Evolutionary conservation across 495 filamentous ascomycete genomes (phyloP).

Genomic region (Cryomyces minteri): DNA sequence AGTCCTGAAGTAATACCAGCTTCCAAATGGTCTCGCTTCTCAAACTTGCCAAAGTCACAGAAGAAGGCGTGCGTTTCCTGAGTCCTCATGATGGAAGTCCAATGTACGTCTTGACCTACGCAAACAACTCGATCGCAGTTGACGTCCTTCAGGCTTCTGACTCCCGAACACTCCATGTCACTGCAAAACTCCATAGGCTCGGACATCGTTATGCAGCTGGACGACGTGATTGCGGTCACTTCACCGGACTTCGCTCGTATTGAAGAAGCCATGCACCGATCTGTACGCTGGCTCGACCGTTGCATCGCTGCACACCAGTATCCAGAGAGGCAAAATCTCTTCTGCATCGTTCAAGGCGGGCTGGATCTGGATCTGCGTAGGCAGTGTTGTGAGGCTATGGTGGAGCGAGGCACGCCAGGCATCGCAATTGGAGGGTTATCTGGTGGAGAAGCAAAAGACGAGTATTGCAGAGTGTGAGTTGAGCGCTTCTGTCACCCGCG

Average conservation of each 20-base stretch:
- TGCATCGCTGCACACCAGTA: constrained; percentile 86
- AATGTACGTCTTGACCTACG: constrained; percentile 36
- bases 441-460: constrained; percentile 59
- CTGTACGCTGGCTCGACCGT: constrained; percentile 95
- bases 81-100: constrained; percentile 86
- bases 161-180: constrained; percentile 90
- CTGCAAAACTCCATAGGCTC: constrained; percentile 95
- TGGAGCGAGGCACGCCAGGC: constrained; percentile 75
- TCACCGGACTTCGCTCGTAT: constrained; percentile 76
- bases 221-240: constrained; percentile 92
- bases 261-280: constrained; percentile 86
- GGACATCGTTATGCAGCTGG: constrained; percentile 98
- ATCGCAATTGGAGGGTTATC: constrained; percentile 92
- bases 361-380: constrained; percentile 75
- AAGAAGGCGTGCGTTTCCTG: constrained; percentile 88
- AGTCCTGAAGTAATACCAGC: constrained; percentile 27
- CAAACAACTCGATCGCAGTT: not conserved
- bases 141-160: constrained; percentile 44
- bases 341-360: constrained; percentile 96
- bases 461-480: constrained; percentile 31
- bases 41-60: constrained; percentile 83
- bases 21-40: constrained; percentile 98
- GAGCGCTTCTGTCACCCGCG: not conserved
- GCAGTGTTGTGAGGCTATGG: constrained; percentile 80
- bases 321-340: constrained; percentile 77